Conservation (phyloP, 2,329 filamentous ascomycete species). For the Drechslerella stenobrocha region DNA sequence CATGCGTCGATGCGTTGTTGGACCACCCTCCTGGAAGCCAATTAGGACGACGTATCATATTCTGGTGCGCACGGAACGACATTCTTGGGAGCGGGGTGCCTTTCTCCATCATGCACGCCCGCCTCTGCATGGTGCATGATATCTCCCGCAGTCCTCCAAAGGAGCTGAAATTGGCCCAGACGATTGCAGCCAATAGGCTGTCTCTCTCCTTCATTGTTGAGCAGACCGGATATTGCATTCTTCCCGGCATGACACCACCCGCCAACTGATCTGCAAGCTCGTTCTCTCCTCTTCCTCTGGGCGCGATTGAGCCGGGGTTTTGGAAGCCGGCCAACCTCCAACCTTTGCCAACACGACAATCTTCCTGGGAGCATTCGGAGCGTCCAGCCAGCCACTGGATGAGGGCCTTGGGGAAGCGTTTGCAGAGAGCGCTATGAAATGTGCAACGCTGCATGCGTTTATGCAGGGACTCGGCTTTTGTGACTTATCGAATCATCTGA, state of each 20-base stretch:
- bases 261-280: constrained; percentile 18
- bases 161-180: constrained; percentile 40
- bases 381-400: no score
- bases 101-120: constrained; percentile 12
- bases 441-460: constrained; percentile 15
- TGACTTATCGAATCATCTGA: constrained; percentile 28
- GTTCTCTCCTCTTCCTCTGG: constrained; percentile 14
- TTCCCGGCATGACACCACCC: constrained; percentile 36
- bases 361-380: constrained; percentile 23
- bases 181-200: constrained; percentile 10
- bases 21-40: constrained; percentile 30
- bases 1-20: constrained; percentile 41
- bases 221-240: constrained; percentile 15
- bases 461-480: constrained; percentile 47
- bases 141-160: constrained; percentile 27
- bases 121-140: constrained; percentile 17
- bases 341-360: constrained; percentile 37
- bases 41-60: constrained; percentile 34
- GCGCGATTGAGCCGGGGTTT: constrained; percentile 17
- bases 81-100: constrained; percentile 42
- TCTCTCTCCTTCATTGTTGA: not conserved
- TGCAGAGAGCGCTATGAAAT: not conserved
- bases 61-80: constrained; percentile 12
- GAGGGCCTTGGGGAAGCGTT: constrained; percentile 27
- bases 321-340: constrained; percentile 24